These are phyloP conservation scores for Trichoderma koningiopsis DNA, from an alignment of 2,329 filamentous ascomycete genomes.

Conservation along the genomic window DNA sequence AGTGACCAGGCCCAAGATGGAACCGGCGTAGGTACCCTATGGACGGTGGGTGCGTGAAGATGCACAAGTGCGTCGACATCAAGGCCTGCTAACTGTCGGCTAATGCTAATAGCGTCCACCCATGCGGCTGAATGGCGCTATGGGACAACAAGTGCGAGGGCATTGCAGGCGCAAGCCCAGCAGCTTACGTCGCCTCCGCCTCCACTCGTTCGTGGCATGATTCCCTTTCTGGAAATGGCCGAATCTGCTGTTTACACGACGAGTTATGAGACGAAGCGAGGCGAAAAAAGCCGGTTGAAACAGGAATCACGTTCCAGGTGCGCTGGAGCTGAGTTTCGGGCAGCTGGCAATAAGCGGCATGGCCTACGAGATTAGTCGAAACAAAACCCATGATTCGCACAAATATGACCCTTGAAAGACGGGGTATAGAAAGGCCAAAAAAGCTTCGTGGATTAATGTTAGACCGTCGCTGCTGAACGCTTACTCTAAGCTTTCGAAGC, in stretches of 20 bases:
- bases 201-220: slow-evolving; percentile 21
- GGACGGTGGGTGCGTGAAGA: not conserved
- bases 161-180: not conserved
- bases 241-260: not conserved
- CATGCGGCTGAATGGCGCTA: slow-evolving; percentile 18
- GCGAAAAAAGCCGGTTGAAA: not conserved
- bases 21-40: slow-evolving; percentile 11
- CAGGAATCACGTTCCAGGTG: not conserved
- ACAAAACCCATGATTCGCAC: not conserved
- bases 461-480: not conserved
- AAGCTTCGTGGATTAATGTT: not conserved
- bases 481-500: not conserved
- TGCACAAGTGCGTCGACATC: slow-evolving; percentile 9
- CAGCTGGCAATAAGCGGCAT: not conserved
- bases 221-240: slow-evolving; percentile 15
- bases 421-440: not conserved
- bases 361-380: not conserved
- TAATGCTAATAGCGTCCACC: not conserved
- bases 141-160: not conserved
- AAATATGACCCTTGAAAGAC: not conserved
- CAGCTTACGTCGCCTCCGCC: slow-evolving; percentile 15
- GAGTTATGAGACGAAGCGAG: not conserved
- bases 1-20: slow-evolving; percentile 2
- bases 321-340: not conserved
- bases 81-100: not conserved